Evolutionary conservation across 2,329 filamentous ascomycete species (phyloP), one percentile per base, ranked within the genome.

Genomic region (Monascus ruber): DNA sequence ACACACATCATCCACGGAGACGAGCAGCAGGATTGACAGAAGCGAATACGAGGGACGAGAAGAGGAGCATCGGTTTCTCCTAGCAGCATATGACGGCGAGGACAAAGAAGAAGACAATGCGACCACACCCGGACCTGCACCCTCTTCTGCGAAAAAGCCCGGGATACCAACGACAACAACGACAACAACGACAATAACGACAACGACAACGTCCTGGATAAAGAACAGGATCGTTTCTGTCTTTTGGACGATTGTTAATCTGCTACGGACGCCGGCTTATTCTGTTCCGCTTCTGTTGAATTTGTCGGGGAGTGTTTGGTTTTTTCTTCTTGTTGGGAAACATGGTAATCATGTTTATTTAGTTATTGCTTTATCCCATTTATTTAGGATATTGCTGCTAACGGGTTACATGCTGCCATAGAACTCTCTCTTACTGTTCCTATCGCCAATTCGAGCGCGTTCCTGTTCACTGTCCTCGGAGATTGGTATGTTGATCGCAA

Each of bases 401-500:
- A n/a, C 35, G 7, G 38, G 17, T 17, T 17, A 3, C 17, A 17
- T 17, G 17, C 17, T 17, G 17, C 3, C 3, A 4, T 50, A 91
- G 89, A 96, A 62, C 59, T 96, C 50, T 94, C 87, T 56, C 69
- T 96, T 46, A 95, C 88, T 2, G 88, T 96, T 1, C 89, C 89
- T 1, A 91, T 96, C 46, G 88, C 89, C 1, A 96, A 96, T 55
- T 94, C 87, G 0, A 67, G 94, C 54, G 89, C 89, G 0, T 96
- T 96, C 51, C 64, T 96, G n/a, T 96, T 95, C 56, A 96, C 89
- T 0, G 88, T 95, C 2, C 55, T 95, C 8, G 89, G 88, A 1
- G 89, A 96, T 52, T 96, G 88, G 87, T 93, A 82, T 71, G 86
- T 89, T 1, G 89, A 95, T 53, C 79, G 79, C 44, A 96, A 95